phyloP scores from a whole-genome alignment of 345 rosid species.

The Hevea brasiliensis region DNA sequence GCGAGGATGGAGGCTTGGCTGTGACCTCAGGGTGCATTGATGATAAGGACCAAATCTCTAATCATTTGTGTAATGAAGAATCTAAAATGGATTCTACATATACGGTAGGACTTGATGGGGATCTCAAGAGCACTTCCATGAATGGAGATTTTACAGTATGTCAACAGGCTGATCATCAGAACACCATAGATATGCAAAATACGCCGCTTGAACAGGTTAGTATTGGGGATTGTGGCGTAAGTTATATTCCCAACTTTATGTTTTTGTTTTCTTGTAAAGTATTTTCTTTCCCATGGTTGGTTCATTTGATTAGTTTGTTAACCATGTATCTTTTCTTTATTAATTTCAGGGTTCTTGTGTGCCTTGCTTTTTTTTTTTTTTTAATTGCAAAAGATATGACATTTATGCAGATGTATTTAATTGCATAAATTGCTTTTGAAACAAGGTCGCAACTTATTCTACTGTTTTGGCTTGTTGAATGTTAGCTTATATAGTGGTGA shows the following conservation, averaged over 20 bases:
- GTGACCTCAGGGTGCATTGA: constrained; percentile 32
- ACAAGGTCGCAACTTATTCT: not conserved
- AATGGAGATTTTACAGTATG: constrained; percentile 23
- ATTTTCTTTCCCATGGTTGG: not conserved
- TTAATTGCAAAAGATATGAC: not conserved
- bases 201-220: constrained; percentile 29
- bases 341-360: not conserved
- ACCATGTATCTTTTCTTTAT: not conserved
- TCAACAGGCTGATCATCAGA: constrained; percentile 40
- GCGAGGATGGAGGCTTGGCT: constrained; percentile 33
- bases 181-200: constrained; percentile 34
- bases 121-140: constrained; percentile 21
- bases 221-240: constrained; percentile 47
- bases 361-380: not conserved
- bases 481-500: too few relatives aligned
- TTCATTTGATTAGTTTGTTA: not conserved
- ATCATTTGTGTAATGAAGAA: constrained; percentile 37
- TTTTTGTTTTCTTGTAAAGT: constrained; percentile 5
- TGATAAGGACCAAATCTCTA: constrained; percentile 32
- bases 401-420: not conserved
- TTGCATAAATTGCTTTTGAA: not conserved
- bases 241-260: constrained; percentile 18
- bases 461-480: not conserved
- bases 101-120: constrained; percentile 30
- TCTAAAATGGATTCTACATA: constrained; percentile 21